Evolutionary conservation across 1,284 basidiomycete species (phyloP).

Genomic region (Rhodofomes roseus): DNA sequence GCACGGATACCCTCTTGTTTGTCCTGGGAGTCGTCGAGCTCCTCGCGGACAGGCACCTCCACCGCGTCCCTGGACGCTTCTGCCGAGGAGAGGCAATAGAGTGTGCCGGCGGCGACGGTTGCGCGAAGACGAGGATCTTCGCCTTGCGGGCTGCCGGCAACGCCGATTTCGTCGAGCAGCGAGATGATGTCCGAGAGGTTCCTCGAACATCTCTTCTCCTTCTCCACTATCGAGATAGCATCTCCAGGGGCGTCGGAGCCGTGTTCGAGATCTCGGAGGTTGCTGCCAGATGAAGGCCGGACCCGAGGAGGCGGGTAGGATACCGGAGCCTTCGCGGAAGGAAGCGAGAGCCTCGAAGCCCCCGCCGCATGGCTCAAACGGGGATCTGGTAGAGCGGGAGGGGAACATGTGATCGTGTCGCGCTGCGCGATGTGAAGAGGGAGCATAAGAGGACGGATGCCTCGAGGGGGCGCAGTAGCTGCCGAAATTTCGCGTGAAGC

Average conservation of each 20-base stretch:
- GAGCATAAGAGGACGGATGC: slow-evolving; percentile 16
- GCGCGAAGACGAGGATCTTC: not conserved
- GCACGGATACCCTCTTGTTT: not conserved
- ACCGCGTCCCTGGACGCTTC: no score
- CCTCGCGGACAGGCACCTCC: not conserved
- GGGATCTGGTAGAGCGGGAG: not conserved
- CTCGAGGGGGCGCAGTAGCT: slow-evolving; percentile 1
- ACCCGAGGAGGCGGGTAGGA: not conserved
- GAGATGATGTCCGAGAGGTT: slow-evolving; percentile 18
- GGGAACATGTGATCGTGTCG: not conserved
- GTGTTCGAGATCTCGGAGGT: not conserved
- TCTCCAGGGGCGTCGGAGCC: not conserved
- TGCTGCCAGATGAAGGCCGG: not conserved
- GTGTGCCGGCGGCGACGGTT: not conserved
- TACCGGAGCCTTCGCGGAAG: not conserved
- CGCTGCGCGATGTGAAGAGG: slow-evolving; percentile 13
- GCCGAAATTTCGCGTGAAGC: slow-evolving; percentile 5
- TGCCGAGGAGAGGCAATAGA: not conserved
- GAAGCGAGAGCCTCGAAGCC: not conserved
- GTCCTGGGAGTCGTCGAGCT: not conserved
- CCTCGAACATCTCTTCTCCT: slow-evolving; percentile 5
- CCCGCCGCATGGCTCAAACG: no score
- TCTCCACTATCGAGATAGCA: not conserved
- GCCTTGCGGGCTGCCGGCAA: not conserved
- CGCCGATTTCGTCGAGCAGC: slow-evolving; percentile 12